Evolutionary conservation across 495 filamentous ascomycete species (phyloP), one percentile per base, ranked within the genome.

Genomic region (Talaromyces borbonicus): DNA sequence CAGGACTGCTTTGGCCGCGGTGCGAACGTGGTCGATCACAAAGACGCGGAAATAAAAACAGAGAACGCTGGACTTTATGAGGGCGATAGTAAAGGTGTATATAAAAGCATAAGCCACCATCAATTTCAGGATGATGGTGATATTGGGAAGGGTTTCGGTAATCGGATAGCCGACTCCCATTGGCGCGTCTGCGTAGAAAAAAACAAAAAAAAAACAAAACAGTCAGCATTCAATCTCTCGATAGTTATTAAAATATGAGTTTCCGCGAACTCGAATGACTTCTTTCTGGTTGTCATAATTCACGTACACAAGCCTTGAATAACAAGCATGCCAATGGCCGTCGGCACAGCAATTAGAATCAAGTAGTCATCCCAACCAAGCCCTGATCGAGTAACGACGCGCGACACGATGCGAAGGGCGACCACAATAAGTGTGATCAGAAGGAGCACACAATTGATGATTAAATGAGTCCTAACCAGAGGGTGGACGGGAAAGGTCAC

Each of bases 31-130:
- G 2, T 47, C 36, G 22, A 67, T 59, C 29, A 67, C 49, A 43
- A 75, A 75, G 36, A 75, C 64, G 26, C 69, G 70, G 19, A 74
- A 60, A 55, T 75, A 75, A 54, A 75, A 73, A 50, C 61, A 62
- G 7, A 75, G 65, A 26, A 75, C 68, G 30, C 68, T 70, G 25
- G 73, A 47, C 48, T 76, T 75, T 27, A 66, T 68, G 14, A 71
- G 50, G 12, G 60, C 56, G 19, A 77, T 57, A 35, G 59, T 52
- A 24, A 61, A 50, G 15, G 62, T 65, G 45, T 69, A 59, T 7
- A 55, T 30, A 9, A 56, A 15, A 8, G 30, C 30, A 15, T 33
- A 33, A 4, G 30, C n/a, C 8, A 33, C 1, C 30, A 33, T 33
- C 1, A 52, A 33, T 25, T 59, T 59, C 5, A 50, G 45, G 15